These are phyloP conservation scores for Ocimum tenuiflorum DNA, from an alignment of 257 asterid species.

Conservation along the genomic window DNA sequence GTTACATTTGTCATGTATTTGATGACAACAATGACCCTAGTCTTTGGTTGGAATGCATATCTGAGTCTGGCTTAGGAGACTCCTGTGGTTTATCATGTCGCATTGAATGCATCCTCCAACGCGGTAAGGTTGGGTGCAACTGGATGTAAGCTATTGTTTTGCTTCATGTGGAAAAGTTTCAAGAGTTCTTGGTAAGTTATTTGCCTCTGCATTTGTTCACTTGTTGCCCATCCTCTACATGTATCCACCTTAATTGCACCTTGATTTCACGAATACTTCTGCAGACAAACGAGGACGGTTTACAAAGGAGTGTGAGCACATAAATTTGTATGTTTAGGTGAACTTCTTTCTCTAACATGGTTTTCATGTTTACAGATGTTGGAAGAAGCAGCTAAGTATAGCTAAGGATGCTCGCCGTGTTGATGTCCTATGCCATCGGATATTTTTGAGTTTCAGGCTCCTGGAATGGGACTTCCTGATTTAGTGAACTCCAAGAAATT, in stretches of 20 bases:
- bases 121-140: slow-evolving; percentile 17
- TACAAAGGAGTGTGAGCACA: no score
- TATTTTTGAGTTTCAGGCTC: slow-evolving; percentile 72
- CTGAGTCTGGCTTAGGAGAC: slow-evolving; percentile 10
- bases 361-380: slow-evolving; percentile 45
- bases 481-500: slow-evolving; percentile 68
- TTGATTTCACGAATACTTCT: not conserved
- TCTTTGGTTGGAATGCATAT: slow-evolving; percentile 20
- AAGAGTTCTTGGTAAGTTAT: slow-evolving; percentile 7
- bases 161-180: slow-evolving; percentile 23
- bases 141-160: slow-evolving; percentile 22
- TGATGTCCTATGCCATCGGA: slow-evolving; percentile 65
- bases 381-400: slow-evolving; percentile 74
- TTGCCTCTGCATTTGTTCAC: not conserved
- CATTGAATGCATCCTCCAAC: slow-evolving; percentile 19
- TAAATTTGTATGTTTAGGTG: not conserved
- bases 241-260: not conserved
- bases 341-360: not conserved
- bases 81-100: slow-evolving; percentile 18
- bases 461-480: slow-evolving; percentile 73
- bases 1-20: slow-evolving; percentile 19
- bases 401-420: slow-evolving; percentile 94
- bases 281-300: no score
- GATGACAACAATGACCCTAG: slow-evolving; percentile 23
- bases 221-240: not conserved